Evolutionary conservation across 345 rosid species (phyloP).

Genomic region (Trapa incisa): DNA sequence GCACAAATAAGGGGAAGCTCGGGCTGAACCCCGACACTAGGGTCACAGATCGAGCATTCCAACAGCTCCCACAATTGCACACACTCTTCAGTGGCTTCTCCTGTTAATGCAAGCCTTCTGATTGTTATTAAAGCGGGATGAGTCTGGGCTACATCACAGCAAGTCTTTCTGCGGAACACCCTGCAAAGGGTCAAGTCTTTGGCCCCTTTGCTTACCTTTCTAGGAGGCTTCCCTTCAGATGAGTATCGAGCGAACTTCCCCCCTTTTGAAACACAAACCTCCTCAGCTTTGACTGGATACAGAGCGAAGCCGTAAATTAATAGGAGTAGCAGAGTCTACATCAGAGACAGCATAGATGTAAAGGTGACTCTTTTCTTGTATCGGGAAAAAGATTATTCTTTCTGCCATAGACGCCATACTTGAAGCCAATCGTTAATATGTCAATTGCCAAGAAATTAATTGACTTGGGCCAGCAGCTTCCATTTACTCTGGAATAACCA

Average conservation of each 20-base stretch:
- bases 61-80: conserved; percentile 65
- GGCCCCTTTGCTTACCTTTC: conserved; percentile 49
- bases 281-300: conserved; percentile 30
- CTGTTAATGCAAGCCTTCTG: conserved; percentile 67
- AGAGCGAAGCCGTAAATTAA: neutral
- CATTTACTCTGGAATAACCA: neutral
- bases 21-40: conserved; percentile 60
- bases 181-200: conserved; percentile 76
- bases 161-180: conserved; percentile 67
- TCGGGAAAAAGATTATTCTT: too few species aligned
- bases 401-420: neutral
- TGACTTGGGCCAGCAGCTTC: neutral
- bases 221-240: conserved; percentile 67
- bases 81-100: conserved; percentile 74
- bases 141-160: conserved; percentile 80
- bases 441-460: neutral
- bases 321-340: neutral
- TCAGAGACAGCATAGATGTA: neutral
- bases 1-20: conserved; percentile 78
- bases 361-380: neutral
- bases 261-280: conserved; percentile 72
- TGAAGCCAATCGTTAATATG: neutral
- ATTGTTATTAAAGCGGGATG: conserved; percentile 67
- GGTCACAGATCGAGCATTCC: conserved; percentile 98
- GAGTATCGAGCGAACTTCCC: conserved; percentile 69